phyloP scores from a whole-genome alignment of 108 stramenopile species.

The Stephanodiscus triporus region DNA sequence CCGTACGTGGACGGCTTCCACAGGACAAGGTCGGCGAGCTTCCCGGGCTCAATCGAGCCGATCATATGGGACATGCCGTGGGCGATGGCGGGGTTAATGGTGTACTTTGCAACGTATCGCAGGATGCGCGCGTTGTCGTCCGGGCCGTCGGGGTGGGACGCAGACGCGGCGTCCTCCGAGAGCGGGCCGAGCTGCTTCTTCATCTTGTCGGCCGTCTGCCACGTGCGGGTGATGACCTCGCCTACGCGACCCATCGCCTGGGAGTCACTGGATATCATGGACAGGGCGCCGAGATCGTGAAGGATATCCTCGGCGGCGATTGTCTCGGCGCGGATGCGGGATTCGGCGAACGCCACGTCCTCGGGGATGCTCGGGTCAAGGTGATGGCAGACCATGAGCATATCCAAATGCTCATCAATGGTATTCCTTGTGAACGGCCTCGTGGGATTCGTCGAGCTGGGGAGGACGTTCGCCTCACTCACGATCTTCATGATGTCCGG shows the following conservation, averaged over 20 bases:
- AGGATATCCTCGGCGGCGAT: constrained; percentile 95
- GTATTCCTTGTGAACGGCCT: constrained; percentile 96
- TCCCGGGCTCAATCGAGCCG: constrained; percentile 93
- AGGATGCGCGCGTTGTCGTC: constrained; percentile 94
- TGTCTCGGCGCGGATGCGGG: constrained; percentile 96
- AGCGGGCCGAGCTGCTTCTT: constrained; percentile 94
- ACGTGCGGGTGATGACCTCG: constrained; percentile 96
- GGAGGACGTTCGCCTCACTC: constrained; percentile 88
- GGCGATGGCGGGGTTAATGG: constrained; percentile 97
- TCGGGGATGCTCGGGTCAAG: constrained; percentile 90
- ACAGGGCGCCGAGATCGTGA: constrained; percentile 97
- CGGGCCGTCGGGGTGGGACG: constrained; percentile 43
- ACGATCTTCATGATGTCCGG: constrained; percentile 99
- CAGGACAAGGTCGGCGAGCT: constrained; percentile 93
- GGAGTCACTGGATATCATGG: constrained; percentile 90
- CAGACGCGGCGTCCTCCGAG: constrained; percentile 66
- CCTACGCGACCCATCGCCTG: constrained; percentile 99
- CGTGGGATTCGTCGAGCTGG: constrained; percentile 97
- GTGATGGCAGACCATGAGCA: constrained; percentile 98
- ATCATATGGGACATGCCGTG: constrained; percentile 95
- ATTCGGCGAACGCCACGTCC: constrained; percentile 97
- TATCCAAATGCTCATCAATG: constrained; percentile 98
- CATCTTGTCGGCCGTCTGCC: constrained; percentile 99
- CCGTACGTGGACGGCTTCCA: constrained; percentile 97
- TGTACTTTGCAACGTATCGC: constrained; percentile 98